Evolutionary conservation across 345 rosid genomes (phyloP), one percentile per base, ranked within the genome.

Genomic region (Boechera divaricarpa): DNA sequence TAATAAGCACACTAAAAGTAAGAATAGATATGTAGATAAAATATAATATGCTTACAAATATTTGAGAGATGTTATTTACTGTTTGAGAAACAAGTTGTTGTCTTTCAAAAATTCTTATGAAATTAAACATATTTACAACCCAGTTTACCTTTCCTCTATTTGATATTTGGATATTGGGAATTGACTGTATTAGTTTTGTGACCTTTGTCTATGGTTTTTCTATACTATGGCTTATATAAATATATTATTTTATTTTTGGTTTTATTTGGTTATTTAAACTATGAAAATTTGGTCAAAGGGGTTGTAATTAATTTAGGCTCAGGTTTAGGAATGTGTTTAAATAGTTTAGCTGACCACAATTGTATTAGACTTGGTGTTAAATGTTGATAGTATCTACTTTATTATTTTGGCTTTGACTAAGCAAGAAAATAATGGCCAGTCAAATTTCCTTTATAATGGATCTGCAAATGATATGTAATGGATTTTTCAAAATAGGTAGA

Each of bases 11-110:
- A 29, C 10, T 7, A 4, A 32, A 57, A 44, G 5, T 44, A 58
- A 6, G 10, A 44, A 58, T 57, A 31, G 32, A 31, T 31, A 3
- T 4, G 32, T 31, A 41, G 2, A 5, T 39, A 54, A 39, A 15
- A 54, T n/a, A 38, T 68, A 68, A 68, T 53, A 68, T 6, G 5
- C 54, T 26, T 69, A 69, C 42, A 69, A 12, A 29, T 29, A 29
- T 56, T 3, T 56, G 18, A 29, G 36, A 29, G 16, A 56, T 56
- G 18, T 31, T 54, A 54, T 15, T 13, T 10, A 31, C 39, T 57
- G 11, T 32, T 57, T 31, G 39, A 15, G 4, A 15, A 13, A 31
- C 11, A 15, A 57, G 2, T 57, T 0, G 21, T 32, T 3, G 12
- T 15, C 13, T 59, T 5, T 59, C 44, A 35, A 33, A 26, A 36